These are phyloP conservation scores for Escovopsis sp. DNA, from an alignment of 2,329 filamentous ascomycete genomes.

Conservation along the genomic window DNA sequence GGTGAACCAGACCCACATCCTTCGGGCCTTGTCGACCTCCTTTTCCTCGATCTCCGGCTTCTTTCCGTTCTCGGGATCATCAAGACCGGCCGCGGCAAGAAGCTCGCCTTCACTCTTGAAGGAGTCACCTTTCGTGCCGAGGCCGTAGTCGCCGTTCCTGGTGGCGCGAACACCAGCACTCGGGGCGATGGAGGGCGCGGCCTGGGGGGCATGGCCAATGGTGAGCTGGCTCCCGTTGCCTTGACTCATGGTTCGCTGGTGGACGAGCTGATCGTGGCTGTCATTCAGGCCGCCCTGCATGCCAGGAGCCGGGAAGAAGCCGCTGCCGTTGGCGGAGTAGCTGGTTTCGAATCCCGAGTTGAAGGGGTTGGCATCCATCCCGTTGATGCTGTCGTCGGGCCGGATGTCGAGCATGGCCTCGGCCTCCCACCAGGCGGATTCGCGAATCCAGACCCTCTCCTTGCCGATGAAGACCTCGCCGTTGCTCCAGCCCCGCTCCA, in stretches of 20 bases:
- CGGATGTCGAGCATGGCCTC: slow-evolving; percentile 92
- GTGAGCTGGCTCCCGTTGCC: slow-evolving; percentile 42
- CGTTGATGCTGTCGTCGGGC: slow-evolving; percentile 35
- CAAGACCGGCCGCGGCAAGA: slow-evolving; percentile 48
- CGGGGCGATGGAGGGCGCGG: slow-evolving; percentile 46
- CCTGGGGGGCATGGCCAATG: slow-evolving; percentile 24
- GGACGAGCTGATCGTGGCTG: slow-evolving; percentile 59
- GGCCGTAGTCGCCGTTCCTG: slow-evolving; percentile 67
- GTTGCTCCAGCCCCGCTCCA: slow-evolving; percentile 96
- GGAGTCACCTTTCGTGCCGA: slow-evolving; percentile 74
- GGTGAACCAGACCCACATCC: slow-evolving; percentile 66
- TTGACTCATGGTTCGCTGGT: slow-evolving; percentile 40
- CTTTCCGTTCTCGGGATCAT: slow-evolving; percentile 67
- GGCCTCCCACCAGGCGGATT: slow-evolving; percentile 92
- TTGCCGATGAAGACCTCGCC: slow-evolving; percentile 85
- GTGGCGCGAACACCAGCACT: slow-evolving; percentile 39
- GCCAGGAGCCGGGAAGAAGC: slow-evolving; percentile 54
- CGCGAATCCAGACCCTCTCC: slow-evolving; percentile 91
- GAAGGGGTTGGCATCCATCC: slow-evolving; percentile 32
- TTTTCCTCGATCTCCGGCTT: slow-evolving; percentile 63
- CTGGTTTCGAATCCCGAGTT: slow-evolving; percentile 46
- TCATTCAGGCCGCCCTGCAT: slow-evolving; percentile 47
- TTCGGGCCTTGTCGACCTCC: slow-evolving; percentile 46
- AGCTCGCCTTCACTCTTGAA: slow-evolving; percentile 63
- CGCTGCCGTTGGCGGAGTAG: slow-evolving; percentile 51